Base-by-base conservation (phyloP, 768 basidiomycete species). In the Astraeus odoratus region DNA sequence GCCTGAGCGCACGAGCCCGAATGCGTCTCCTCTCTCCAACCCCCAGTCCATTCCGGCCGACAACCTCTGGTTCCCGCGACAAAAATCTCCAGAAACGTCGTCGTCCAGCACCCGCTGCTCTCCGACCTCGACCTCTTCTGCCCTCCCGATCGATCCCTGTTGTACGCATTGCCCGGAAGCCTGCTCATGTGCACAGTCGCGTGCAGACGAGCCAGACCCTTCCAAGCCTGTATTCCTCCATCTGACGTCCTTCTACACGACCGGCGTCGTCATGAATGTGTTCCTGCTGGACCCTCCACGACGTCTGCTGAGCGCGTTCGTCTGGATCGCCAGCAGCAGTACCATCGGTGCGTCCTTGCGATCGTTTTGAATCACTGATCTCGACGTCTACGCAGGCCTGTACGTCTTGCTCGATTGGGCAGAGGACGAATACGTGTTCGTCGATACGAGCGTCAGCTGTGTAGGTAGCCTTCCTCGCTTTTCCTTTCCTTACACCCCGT, bases 201-300 rank as follows among this genome's bases (percentile, higher is more conserved):
- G 10, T 19, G 19, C 26, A 20, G 8, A 18, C 12, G 6, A 12
- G 29, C 33, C 6, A 57, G n/a, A n/a, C n/a, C n/a, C 58, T 38
- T 35, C 44, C 8, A 54, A 66, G 18, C 83, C 83, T 1, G 45
- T 65, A 1, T 85, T 85, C 54, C 74, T 72, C 8, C 72, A 70
- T 39, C 71, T 83, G n/a, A 75, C 80, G 15, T 69, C 73, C 9
- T 86, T 85, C 54, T 73, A 73, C 50, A 83, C 79, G 0, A 69
- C 71, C 0, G 83, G 83, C 3, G 75, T 80, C 10, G 83, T 86
- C 10, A 84, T 86, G 81, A 85, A 85, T 51, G 78, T 86, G 20
- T 86, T 86, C 56, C 68, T 86, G 19, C 71, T 86, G 23, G 83
- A 86, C 53, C 81, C 83, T 0, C 68, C 74, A 4, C 69, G 71